Conservation (phyloP, 2,329 filamentous ascomycete species). For the Colletotrichum neosansevieriae region DNA sequence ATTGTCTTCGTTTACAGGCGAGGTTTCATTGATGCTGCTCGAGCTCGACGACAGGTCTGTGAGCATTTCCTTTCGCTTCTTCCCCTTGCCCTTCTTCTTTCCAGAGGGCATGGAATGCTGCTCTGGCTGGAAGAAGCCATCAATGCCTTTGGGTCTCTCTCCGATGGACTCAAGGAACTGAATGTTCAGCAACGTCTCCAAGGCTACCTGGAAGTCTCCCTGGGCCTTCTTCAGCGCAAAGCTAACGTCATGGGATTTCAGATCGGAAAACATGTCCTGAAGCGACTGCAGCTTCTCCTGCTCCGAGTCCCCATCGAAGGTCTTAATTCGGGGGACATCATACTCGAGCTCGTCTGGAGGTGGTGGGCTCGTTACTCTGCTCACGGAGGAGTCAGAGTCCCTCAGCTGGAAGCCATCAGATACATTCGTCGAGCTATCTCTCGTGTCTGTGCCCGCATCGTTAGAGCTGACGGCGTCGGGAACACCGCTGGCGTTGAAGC, state of each 20-base stretch:
- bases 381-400: conserved; percentile 48
- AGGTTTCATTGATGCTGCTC: conserved; percentile 28
- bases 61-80: conserved; percentile 46
- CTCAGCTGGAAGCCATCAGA: conserved; percentile 45
- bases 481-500: conserved; percentile 83
- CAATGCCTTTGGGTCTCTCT: conserved; percentile 78
- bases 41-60: conserved; percentile 36
- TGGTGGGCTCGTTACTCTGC: conserved; percentile 41
- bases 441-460: conserved; percentile 44
- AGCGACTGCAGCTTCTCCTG: conserved; percentile 75
- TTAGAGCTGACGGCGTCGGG: conserved; percentile 55
- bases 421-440: conserved; percentile 43
- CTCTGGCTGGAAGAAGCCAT: conserved; percentile 78
- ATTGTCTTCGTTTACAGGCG: conserved; percentile 24
- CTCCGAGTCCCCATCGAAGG: conserved; percentile 58
- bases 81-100: conserved; percentile 50
- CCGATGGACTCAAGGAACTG: conserved; percentile 79
- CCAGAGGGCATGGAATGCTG: conserved; percentile 52
- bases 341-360: conserved; percentile 31
- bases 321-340: conserved; percentile 37
- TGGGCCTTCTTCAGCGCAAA: conserved; percentile 76
- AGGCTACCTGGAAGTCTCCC: conserved; percentile 75
- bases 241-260: conserved; percentile 74
- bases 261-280: conserved; percentile 76
- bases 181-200: conserved; percentile 85